Evolutionary conservation across 2,329 filamentous ascomycete species (phyloP), one percentile per base, ranked within the genome.

Genomic region (Pezicula rhizophila): DNA sequence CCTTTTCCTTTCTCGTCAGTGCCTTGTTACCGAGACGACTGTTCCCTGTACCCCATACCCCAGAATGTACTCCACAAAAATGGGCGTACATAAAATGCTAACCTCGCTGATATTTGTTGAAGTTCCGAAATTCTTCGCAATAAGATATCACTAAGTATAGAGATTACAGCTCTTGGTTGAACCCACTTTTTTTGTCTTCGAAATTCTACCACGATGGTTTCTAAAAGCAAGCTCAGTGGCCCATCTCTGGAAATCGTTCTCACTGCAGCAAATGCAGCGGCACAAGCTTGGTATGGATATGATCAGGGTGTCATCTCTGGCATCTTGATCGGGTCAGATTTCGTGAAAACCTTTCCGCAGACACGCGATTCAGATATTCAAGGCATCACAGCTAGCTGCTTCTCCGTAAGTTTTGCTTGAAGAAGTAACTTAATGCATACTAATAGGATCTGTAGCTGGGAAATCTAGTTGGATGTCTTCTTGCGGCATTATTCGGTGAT

Each of bases 251-350:
- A 53, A 26, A 47, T 53, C 23, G 43, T 39, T 4, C 51, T 53
- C 20, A 53, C 51, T 2, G 48, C 48, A 11, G 44, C 51, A 18
- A 53, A 53, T 17, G 45, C 51, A 6, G 51, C 51, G n/a, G 51
- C 51, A 23, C 51, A 53, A 28, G 56, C 62, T n/a, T 66, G 63
- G 63, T 66, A 65, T 47, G 64, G 64, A 7, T 66, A 66, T 42
- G 85, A 88, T 64, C 82, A 86, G 66, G 81, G 84, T 62, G 84
- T 88, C 12, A 87, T 85, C 76, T 84, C 80, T 42, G 82, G 81
- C 49, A 80, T 90, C 54, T 68, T 90, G 48, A 88, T 85, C 4
- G 73, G 89, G 53, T 67, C 74, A 20, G 73, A 74, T 10, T 87
- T 85, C 55, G 68, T 80, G 2, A 56, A 64, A 1, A 64, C 68